These are phyloP conservation scores for Ceratobasidium sp. DNA, from an alignment of 1,284 basidiomycete species.

Conservation along the genomic window DNA sequence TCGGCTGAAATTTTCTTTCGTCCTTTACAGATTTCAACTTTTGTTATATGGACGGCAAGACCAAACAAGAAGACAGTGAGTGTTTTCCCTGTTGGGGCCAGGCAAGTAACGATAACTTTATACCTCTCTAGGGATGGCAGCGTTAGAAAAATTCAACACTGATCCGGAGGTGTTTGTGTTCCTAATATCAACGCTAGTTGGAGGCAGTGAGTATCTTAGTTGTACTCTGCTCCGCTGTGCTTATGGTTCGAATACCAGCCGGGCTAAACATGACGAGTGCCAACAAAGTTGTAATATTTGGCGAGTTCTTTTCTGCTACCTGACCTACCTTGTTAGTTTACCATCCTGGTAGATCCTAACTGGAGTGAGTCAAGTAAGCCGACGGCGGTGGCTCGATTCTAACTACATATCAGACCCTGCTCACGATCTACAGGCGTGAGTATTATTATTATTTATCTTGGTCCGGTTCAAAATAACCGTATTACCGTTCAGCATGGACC, in stretches of 20 bases:
- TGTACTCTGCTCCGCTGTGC: background rate
- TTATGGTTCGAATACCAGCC: slow-evolving; percentile 50
- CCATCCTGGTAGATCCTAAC: slow-evolving; percentile 71
- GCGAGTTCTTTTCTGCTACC: slow-evolving; percentile 56
- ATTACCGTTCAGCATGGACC: slow-evolving; percentile 67
- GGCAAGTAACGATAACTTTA: background rate
- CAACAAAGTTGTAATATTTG: slow-evolving; percentile 88
- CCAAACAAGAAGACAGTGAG: slow-evolving; percentile 71
- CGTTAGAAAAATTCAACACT: slow-evolving; percentile 84
- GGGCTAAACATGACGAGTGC: slow-evolving; percentile 79
- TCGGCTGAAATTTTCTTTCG: slow-evolving; percentile 3
- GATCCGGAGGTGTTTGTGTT: slow-evolving; percentile 79
- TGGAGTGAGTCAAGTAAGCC: slow-evolving; percentile 72
- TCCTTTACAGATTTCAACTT: slow-evolving; percentile 66
- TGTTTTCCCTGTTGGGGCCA: background rate
- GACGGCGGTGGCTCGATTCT: background rate
- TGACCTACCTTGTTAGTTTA: background rate
- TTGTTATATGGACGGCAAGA: slow-evolving; percentile 77
- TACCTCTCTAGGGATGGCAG: slow-evolving; percentile 73
- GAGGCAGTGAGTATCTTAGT: slow-evolving; percentile 60
- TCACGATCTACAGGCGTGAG: slow-evolving; percentile 78
- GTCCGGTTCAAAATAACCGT: background rate
- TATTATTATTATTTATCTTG: background rate
- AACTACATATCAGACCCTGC: slow-evolving; percentile 71
- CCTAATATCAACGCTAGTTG: slow-evolving; percentile 80